Percentiles rank a stretch among this genome's conserved stretches.
Conservation (phyloP, 768 basidiomycete species). For the Mycena albidolilacea region DNA sequence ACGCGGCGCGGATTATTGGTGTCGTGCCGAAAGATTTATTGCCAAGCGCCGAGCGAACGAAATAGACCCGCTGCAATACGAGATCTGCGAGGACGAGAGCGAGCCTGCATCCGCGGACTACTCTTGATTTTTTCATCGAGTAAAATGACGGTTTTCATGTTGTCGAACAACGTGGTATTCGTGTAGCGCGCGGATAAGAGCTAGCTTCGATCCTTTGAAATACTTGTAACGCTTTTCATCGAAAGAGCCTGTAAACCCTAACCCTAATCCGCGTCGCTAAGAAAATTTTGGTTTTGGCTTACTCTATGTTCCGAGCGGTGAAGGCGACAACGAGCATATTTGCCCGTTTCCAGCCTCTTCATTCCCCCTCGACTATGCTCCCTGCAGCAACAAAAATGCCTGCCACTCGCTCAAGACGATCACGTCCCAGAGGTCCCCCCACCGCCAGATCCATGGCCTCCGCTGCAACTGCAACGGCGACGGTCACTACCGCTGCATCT, state of each 20-base stretch:
- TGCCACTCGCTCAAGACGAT: slow-evolving; percentile 32
- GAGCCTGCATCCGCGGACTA: no score
- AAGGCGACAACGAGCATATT: slow-evolving; percentile 33
- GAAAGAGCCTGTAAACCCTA: slow-evolving; percentile 15
- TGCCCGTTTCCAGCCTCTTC: slow-evolving; percentile 21
- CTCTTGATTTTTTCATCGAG: no score
- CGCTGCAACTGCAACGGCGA: slow-evolving; percentile 26
- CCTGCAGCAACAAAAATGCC: slow-evolving; percentile 31
- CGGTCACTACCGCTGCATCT: not conserved
- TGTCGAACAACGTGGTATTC: no score
- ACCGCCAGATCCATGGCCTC: slow-evolving; percentile 23
- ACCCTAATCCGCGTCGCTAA: slow-evolving; percentile 15
- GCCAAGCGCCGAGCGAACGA: not conserved
- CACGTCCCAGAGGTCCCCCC: slow-evolving; percentile 22
- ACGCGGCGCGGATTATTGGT: not conserved
- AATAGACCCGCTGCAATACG: not conserved
- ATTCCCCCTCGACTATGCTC: slow-evolving; percentile 10
- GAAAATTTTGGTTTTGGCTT: not conserved
- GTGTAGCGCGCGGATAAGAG: no score
- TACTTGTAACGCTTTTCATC: not conserved
- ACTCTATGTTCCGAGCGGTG: slow-evolving; percentile 27
- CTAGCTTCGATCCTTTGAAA: no score
- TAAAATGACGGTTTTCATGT: no score
- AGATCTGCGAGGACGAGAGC: no score
- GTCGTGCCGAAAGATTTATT: not conserved